Evolutionary conservation across 306 rosid genomes (phyloP).

Genomic region (Citrullus colocynthis): DNA sequence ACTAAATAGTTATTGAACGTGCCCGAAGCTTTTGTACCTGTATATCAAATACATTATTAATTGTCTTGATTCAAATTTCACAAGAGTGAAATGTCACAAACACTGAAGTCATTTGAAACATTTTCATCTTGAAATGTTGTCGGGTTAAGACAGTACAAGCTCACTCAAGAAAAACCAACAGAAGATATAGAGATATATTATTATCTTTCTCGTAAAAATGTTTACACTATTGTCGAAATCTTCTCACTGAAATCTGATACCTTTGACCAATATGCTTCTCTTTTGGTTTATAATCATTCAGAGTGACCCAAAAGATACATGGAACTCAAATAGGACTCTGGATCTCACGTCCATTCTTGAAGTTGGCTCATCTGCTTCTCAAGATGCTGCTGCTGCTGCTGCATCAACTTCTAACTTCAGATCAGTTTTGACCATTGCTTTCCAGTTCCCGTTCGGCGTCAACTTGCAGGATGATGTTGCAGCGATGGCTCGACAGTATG

Average conservation of each 20-base stretch:
- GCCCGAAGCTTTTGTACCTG: too few species aligned
- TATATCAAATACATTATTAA: too few species aligned
- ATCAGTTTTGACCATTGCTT: slow-evolving; percentile 87
- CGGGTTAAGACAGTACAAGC: background rate
- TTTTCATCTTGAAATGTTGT: background rate
- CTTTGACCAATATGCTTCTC: background rate
- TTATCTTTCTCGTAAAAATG: background rate
- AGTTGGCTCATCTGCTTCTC: slow-evolving; percentile 48
- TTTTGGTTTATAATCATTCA: slow-evolving; percentile 12
- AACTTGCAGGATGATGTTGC: slow-evolving; percentile 65
- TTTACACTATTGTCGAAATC: background rate
- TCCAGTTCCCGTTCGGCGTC: slow-evolving; percentile 81
- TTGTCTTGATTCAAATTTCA: too few species aligned
- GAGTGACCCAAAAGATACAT: slow-evolving; percentile 57
- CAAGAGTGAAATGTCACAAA: too few species aligned
- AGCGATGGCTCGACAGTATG: slow-evolving; percentile 79
- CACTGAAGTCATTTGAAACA: too few species aligned
- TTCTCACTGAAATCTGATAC: background rate
- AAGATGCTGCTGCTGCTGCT: slow-evolving; percentile 16
- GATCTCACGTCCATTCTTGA: slow-evolving; percentile 90
- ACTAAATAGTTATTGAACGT: too few species aligned
- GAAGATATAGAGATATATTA: background rate
- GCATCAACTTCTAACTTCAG: slow-evolving; percentile 36
- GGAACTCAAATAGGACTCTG: slow-evolving; percentile 45
- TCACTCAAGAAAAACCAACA: background rate